Evolutionary conservation across 352 stramenopile species (phyloP).

Genomic region (Pythium oligandrum): DNA sequence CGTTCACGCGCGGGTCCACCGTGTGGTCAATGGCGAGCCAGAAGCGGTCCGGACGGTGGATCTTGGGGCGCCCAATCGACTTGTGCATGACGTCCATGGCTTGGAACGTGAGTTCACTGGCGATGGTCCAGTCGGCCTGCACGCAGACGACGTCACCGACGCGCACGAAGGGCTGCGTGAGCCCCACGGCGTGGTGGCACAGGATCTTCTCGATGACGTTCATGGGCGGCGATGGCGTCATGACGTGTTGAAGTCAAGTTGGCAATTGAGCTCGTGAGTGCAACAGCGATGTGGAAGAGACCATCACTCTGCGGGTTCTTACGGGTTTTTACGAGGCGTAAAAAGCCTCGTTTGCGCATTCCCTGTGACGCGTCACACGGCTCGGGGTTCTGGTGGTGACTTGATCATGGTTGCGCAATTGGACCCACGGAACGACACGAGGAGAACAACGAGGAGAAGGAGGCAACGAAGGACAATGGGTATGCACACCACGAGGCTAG

Average conservation of each 20-base stretch:
- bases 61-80: constrained; percentile 59
- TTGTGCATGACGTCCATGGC: constrained; percentile 80
- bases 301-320: constrained; percentile 2
- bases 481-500: too few relatives aligned
- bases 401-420: constrained; percentile 15
- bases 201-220: constrained; percentile 87
- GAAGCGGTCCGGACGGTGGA: constrained; percentile 79
- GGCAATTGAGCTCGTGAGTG: too few relatives aligned
- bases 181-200: constrained; percentile 60
- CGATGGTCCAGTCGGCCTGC: constrained; percentile 75
- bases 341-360: constrained; percentile 13
- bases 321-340: constrained; percentile 3
- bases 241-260: constrained; percentile 3
- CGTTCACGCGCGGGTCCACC: constrained; percentile 72
- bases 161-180: constrained; percentile 37
- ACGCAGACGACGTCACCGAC: constrained; percentile 79
- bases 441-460: too few relatives aligned
- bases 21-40: constrained; percentile 83
- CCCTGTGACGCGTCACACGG: too few relatives aligned
- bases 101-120: constrained; percentile 76
- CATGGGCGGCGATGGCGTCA: constrained; percentile 33
- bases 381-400: too few relatives aligned
- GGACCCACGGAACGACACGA: too few relatives aligned
- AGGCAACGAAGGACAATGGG: too few relatives aligned
- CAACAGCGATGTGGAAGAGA: not conserved